These are phyloP conservation scores for Leishmania martiniquensis DNA, from an alignment of 208 protist species.

Conservation along the genomic window DNA sequence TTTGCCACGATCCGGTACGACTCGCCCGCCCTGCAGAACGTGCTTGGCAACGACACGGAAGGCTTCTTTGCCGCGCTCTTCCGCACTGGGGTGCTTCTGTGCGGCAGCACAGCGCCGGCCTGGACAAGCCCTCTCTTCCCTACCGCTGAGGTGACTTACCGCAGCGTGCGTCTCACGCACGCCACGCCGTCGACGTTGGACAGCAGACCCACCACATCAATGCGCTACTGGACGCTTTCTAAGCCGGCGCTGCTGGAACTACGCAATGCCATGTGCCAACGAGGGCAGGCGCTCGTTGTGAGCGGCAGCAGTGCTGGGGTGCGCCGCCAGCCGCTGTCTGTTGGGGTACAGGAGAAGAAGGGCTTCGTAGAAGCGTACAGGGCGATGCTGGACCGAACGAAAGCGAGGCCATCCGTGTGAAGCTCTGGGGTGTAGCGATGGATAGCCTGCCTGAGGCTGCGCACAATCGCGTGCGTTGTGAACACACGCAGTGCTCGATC, in stretches of 20 bases:
- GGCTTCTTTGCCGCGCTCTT: conserved; percentile 38
- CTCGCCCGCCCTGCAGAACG: conserved; percentile 62
- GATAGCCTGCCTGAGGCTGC: neutral
- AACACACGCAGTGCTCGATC: neutral
- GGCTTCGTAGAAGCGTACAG: conserved; percentile 59
- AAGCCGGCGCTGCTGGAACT: conserved; percentile 29
- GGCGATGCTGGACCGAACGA: conserved; percentile 17
- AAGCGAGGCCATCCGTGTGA: neutral
- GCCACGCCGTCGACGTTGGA: conserved; percentile 1
- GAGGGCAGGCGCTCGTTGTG: conserved; percentile 33
- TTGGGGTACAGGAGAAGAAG: conserved; percentile 57
- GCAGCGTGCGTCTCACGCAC: conserved; percentile 7
- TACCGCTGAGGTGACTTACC: conserved; percentile 38
- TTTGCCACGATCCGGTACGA: conserved; percentile 56
- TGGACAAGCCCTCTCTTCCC: conserved; percentile 69
- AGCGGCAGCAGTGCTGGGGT: conserved; percentile 12
- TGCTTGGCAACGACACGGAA: conserved; percentile 40
- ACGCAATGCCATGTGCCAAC: conserved; percentile 50
- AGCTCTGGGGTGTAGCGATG: neutral
- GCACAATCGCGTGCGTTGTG: neutral
- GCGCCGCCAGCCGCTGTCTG: conserved; percentile 48
- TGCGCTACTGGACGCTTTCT: conserved; percentile 23
- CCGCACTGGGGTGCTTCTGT: conserved; percentile 45
- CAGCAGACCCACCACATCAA: neutral
- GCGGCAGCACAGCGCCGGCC: conserved; percentile 55